These are phyloP conservation scores for Isabelozyma pseudorhagii DNA, from an alignment of 805 yeast species.

Conservation along the genomic window DNA sequence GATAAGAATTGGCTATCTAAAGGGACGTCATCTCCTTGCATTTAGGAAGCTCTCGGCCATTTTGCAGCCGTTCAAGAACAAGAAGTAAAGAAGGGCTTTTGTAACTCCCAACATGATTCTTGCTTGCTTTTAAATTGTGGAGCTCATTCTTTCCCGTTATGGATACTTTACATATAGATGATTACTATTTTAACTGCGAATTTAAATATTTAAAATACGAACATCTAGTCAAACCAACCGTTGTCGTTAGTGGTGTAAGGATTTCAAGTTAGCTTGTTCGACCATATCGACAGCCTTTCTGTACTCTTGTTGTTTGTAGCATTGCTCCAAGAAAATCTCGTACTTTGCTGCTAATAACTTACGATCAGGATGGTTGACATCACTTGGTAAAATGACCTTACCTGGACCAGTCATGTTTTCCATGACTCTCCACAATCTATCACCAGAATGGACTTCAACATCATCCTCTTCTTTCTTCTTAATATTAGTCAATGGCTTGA, in stretches of 20 bases:
- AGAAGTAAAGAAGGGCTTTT: too few species aligned
- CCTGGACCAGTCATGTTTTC: slow-evolving; percentile 80
- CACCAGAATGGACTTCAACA: slow-evolving; percentile 34
- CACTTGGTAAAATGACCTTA: slow-evolving; percentile 66
- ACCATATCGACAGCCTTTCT: slow-evolving; percentile 63
- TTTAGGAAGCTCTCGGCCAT: too few species aligned
- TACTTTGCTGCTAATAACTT: slow-evolving; percentile 74
- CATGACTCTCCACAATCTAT: slow-evolving; percentile 85
- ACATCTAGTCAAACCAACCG: not conserved
- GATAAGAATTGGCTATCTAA: too few species aligned
- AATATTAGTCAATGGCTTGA: slow-evolving; percentile 38
- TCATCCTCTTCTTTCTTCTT: slow-evolving; percentile 17
- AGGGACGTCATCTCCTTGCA: too few species aligned
- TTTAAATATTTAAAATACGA: not conserved
- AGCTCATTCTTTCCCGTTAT: too few species aligned
- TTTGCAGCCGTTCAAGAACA: too few species aligned
- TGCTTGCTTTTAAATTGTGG: too few species aligned
- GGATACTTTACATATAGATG: too few species aligned
- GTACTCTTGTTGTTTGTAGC: slow-evolving; percentile 74
- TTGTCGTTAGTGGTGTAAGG: not conserved
- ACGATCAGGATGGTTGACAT: slow-evolving; percentile 59
- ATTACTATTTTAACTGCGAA: too few species aligned
- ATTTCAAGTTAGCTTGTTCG: slow-evolving; percentile 16
- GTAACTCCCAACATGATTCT: too few species aligned
- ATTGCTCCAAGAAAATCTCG: slow-evolving; percentile 83